Evolutionary conservation across 2,329 filamentous ascomycete genomes (phyloP), one percentile per base, ranked within the genome.

Genomic region (Magnaporthiopsis rhizophila): DNA sequence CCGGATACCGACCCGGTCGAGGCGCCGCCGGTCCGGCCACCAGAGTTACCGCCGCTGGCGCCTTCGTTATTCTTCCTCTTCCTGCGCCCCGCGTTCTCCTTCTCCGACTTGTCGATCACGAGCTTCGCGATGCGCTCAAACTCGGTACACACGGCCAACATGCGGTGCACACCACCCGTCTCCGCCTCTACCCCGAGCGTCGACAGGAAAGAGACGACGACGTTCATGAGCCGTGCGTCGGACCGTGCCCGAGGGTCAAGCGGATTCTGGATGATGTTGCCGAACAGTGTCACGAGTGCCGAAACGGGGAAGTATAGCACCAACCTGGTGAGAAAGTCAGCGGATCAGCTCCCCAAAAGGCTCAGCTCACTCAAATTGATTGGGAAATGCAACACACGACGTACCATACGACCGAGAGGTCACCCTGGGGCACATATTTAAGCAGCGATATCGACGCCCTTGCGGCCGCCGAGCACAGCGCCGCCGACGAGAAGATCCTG

Each of bases 291-390:
- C 59, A 99, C 92, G 5, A 98, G 84, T 1, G 95, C 91, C 0
- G 95, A 96, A 11, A 99, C 93, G 0, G 95, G 95, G 77, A 97
- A 99, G 76, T 99, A 99, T 13, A 98, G 80, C 69, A 97, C 91
- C 72, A 99, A 84, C 92, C 86, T 88, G 66, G 12, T 13, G 8
- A 3, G 32, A 13, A 15, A 58, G 61, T 58, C n/a, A 57, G n/a
- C 53, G 11, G 13, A 18, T 18, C 21, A 26, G 15, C 9, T 50
- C 21, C 18, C 11, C 3, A 26, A 34, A 34, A 34, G 32, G 32
- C 32, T 34, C 32, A 34, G 32, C 8, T 3, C n/a, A 6, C 7
- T 32, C 45, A 11, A 13, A 53, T 9, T 26, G n/a, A 9, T 9
- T 7, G 18, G 24, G 61, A 56, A 59, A 32, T 28, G n/a, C 3